phyloP scores from a whole-genome alignment of 805 yeast genomes.

The Yueomyces sp. region DNA sequence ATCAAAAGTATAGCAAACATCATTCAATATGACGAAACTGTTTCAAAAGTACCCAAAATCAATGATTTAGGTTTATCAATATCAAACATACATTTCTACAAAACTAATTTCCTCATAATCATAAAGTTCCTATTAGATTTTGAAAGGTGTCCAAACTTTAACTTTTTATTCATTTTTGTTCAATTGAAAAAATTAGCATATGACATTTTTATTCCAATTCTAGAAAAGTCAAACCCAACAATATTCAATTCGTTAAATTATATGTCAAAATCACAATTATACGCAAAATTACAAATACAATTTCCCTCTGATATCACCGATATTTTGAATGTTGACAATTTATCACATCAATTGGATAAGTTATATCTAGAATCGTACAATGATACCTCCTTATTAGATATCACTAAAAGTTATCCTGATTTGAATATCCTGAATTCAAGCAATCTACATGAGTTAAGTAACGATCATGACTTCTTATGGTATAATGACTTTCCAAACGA shows the following conservation, averaged over 20 bases:
- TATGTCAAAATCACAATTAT: no score
- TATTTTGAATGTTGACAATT: slow-evolving; percentile 11
- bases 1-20: slow-evolving; percentile 19
- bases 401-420: slow-evolving; percentile 3
- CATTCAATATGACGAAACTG: slow-evolving; percentile 7
- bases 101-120: slow-evolving; percentile 17
- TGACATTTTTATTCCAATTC: slow-evolving; percentile 10
- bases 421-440: no score
- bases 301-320: background rate
- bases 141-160: slow-evolving; percentile 23
- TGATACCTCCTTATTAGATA: slow-evolving; percentile 20
- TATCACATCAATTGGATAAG: slow-evolving; percentile 18
- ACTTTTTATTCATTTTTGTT: slow-evolving; percentile 18
- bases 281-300: background rate
- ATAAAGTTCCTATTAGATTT: slow-evolving; percentile 21
- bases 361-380: slow-evolving; percentile 21
- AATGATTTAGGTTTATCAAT: slow-evolving; percentile 13
- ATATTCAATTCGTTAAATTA: no score
- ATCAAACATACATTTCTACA: slow-evolving; percentile 20
- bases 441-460: slow-evolving; percentile 10
- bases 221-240: slow-evolving; percentile 6
- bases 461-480: slow-evolving; percentile 6
- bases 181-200: slow-evolving; percentile 20
- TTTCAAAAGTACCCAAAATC: slow-evolving; percentile 6
- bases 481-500: no score